These are phyloP conservation scores for Sarocladiaceae sp. DNA, from an alignment of 2,329 filamentous ascomycete species.

Conservation along the genomic window DNA sequence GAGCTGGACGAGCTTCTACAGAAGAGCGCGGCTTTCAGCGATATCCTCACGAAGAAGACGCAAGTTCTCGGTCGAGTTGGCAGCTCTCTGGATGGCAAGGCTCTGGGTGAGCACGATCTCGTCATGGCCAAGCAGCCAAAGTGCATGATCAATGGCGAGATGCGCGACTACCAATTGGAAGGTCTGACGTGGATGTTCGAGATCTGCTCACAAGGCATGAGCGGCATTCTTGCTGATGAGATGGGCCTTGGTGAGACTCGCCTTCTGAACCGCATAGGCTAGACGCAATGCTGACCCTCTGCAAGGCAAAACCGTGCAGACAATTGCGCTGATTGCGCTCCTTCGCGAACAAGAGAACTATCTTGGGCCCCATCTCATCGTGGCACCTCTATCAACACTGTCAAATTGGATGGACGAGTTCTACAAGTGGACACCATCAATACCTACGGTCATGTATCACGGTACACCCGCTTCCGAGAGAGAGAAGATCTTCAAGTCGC, in stretches of 20 bases:
- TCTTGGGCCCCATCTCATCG: conserved; percentile 79
- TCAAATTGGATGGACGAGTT: conserved; percentile 98
- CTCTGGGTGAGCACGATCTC: conserved; percentile 59
- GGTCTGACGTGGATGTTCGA: conserved; percentile 95
- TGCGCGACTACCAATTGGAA: conserved; percentile 92
- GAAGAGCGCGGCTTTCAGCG: conserved; percentile 55
- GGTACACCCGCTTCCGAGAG: conserved; percentile 67
- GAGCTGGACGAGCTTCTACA: conserved; percentile 53
- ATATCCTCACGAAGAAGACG: conserved; percentile 58
- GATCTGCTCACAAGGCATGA: conserved; percentile 71
- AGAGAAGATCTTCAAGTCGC: conserved; percentile 65
- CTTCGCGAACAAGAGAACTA: conserved; percentile 81
- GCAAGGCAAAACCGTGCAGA: conserved; percentile 81
- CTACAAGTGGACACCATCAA: conserved; percentile 77
- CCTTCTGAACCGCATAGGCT: background rate
- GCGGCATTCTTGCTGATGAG: conserved; percentile 86
- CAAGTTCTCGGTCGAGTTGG: conserved; percentile 57
- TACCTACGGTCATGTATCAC: conserved; percentile 88
- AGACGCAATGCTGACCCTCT: conserved; percentile 11
- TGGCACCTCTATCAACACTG: conserved; percentile 83
- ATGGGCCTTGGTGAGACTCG: conserved; percentile 66
- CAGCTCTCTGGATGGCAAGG: conserved; percentile 52
- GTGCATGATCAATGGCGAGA: conserved; percentile 77
- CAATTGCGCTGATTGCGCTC: conserved; percentile 80
- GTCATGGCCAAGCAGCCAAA: conserved; percentile 80